phyloP scores from a whole-genome alignment of 2,329 filamentous ascomycete genomes.

The Aureobasidium lini region DNA sequence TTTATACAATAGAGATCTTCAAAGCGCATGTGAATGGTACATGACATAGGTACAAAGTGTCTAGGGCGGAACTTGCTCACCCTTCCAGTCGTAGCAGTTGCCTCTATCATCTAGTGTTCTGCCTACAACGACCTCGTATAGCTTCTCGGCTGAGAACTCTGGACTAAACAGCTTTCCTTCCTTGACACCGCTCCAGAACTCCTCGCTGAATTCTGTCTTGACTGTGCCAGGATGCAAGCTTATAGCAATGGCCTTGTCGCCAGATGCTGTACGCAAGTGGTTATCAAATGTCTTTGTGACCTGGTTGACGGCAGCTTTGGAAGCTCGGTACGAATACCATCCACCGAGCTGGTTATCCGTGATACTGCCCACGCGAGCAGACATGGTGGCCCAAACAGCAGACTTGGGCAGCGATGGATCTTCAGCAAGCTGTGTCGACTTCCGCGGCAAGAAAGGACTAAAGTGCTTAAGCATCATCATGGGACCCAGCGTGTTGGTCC shows the following conservation, averaged over 20 bases:
- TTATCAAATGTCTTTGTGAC: slow-evolving; percentile 65
- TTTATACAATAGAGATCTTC: background rate
- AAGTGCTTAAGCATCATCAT: slow-evolving; percentile 74
- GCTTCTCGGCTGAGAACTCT: slow-evolving; percentile 57
- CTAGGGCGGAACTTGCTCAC: slow-evolving; percentile 53
- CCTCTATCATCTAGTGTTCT: slow-evolving; percentile 49
- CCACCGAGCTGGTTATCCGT: slow-evolving; percentile 66
- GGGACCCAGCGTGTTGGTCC: slow-evolving; percentile 66
- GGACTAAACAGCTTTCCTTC: slow-evolving; percentile 58
- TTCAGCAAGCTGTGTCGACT: slow-evolving; percentile 36
- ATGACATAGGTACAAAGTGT: background rate
- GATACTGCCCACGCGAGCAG: slow-evolving; percentile 68
- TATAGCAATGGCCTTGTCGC: slow-evolving; percentile 58
- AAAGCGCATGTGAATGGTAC: background rate
- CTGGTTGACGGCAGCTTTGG: slow-evolving; percentile 67
- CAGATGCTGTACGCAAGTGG: slow-evolving; percentile 50
- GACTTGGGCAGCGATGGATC: slow-evolving; percentile 34
- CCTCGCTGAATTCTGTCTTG: slow-evolving; percentile 62
- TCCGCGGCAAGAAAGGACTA: slow-evolving; percentile 57
- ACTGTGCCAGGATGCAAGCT: slow-evolving; percentile 76
- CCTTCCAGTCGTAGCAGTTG: slow-evolving; percentile 63
- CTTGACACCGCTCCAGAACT: slow-evolving; percentile 62
- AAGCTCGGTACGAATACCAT: slow-evolving; percentile 75
- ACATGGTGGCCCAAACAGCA: slow-evolving; percentile 66
- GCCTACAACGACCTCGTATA: slow-evolving; percentile 52